Evolutionary conservation across 768 basidiomycete species (phyloP), one percentile per base, ranked within the genome.

Genomic region (Lenzites betulinus): DNA sequence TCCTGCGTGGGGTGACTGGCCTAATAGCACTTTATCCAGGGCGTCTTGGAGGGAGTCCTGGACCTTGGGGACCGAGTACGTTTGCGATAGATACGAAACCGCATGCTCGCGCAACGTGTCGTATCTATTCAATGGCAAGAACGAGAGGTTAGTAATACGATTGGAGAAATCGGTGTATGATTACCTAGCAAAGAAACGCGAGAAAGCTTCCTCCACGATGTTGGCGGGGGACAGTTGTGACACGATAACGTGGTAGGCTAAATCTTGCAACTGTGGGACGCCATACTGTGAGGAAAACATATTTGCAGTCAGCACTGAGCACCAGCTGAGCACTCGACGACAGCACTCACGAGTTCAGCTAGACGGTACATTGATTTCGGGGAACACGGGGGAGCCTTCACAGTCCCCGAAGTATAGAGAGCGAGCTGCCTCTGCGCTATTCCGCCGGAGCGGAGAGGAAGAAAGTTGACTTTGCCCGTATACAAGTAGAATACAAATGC

Each of bases 401-500:
- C 35, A n/a, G 36, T 33, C n/a, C 42, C 22, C 2, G n/a, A 28
- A n/a, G 49, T 30, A 50, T 51, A 22, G 39, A 42, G 51, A n/a
- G 28, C 25, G 18, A 46, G 35, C 39, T 23, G 52, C 43, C 35
- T 42, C 3, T 48, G 64, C n/a, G 47, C 38, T 30, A 15, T 16
- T 38, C 54, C 13, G 16, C 66, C 58, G 8, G 70, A 73, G 23
- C 65, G 69, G 22, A 77, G 71, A 5, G 73, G 71, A 11, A 64
- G 54, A 59, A 77, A 79, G 28, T 53, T 58, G 47, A 74, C 43
- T 26, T 73, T 70, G 13, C 65, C 64, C 1, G 76, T 78, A 51
- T 77, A 77, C 2, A 79, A 65, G 58, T 76, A 79, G 50, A 73
- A 75, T 7, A 79, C 26, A 8, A 77, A 63, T 1, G 75, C 69